Evolutionary conservation across 164 flowering plant species (phyloP).

Genomic region (Kalanchoe fedtschenkoi): DNA sequence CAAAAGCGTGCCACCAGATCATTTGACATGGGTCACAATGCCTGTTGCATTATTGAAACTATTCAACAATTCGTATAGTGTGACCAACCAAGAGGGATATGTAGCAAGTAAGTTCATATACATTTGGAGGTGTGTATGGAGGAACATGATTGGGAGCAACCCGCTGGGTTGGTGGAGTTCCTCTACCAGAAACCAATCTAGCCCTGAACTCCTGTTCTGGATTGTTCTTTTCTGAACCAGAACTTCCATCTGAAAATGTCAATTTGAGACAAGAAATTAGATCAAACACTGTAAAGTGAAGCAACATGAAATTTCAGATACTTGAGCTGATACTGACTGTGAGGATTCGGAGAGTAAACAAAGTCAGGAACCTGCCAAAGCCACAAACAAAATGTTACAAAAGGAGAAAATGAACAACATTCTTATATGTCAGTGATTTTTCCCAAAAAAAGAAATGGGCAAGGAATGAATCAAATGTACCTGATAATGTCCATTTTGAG

Average conservation of each 20-base stretch:
- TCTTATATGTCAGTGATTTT: neutral
- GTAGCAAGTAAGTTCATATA: slow-evolving; percentile 11
- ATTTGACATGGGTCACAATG: too few relatives aligned
- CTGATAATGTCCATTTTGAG: slow-evolving; percentile 53
- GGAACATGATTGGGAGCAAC: slow-evolving; percentile 22
- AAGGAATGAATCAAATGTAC: slow-evolving; percentile 22
- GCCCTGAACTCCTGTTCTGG: slow-evolving; percentile 45
- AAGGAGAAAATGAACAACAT: neutral
- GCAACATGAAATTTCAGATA: neutral
- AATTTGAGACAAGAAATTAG: neutral
- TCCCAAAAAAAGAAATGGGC: neutral
- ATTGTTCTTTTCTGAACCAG: slow-evolving; percentile 49
- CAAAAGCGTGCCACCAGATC: too few relatives aligned
- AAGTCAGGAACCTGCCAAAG: slow-evolving; percentile 67
- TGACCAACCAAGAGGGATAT: neutral
- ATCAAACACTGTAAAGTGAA: neutral
- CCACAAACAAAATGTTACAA: slow-evolving; percentile 12
- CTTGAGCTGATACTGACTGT: slow-evolving; percentile 46
- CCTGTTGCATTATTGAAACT: slow-evolving; percentile 5
- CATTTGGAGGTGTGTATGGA: slow-evolving; percentile 29
- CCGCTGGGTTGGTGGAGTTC: slow-evolving; percentile 26
- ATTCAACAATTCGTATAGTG: neutral
- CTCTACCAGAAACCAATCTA: slow-evolving; percentile 30
- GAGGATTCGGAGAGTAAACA: slow-evolving; percentile 60
- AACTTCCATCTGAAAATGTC: slow-evolving; percentile 33